A percentile compares a stretch with the other conserved stretches of the same genome.
These are phyloP conservation scores for Nectriaceae sp. DNA, from an alignment of 2,329 filamentous ascomycete species.

Conservation along the genomic window DNA sequence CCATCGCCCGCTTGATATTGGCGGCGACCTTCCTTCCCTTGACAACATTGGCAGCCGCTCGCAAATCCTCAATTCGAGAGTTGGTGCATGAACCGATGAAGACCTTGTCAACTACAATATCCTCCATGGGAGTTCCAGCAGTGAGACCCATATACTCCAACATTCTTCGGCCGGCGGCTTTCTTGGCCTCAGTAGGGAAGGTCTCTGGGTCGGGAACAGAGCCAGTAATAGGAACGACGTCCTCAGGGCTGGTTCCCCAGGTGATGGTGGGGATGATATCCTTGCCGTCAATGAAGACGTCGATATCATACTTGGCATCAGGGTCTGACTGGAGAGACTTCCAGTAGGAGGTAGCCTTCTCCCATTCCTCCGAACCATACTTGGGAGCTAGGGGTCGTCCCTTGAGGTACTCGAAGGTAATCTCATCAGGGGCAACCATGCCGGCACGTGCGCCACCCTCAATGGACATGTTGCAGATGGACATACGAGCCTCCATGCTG, in stretches of 20 bases:
- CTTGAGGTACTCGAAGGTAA: slow-evolving; percentile 93
- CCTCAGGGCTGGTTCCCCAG: slow-evolving; percentile 96
- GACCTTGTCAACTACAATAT: slow-evolving; percentile 91
- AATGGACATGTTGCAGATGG: slow-evolving; percentile 99
- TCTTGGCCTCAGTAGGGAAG: slow-evolving; percentile 78
- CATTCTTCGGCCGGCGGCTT: slow-evolving; percentile 75
- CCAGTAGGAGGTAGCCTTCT: slow-evolving; percentile 88
- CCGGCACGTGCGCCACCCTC: slow-evolving; percentile 93
- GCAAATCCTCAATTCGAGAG: slow-evolving; percentile 91
- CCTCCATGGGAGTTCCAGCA: slow-evolving; percentile 84
- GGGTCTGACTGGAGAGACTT: slow-evolving; percentile 79
- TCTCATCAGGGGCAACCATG: slow-evolving; percentile 95
- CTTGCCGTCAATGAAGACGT: slow-evolving; percentile 87
- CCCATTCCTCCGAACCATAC: slow-evolving; percentile 83
- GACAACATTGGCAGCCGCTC: slow-evolving; percentile 82
- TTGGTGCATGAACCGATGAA: slow-evolving; percentile 99
- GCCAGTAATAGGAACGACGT: slow-evolving; percentile 92
- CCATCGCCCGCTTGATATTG: slow-evolving; percentile 93
- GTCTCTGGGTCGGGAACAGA: slow-evolving; percentile 88
- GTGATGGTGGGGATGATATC: slow-evolving; percentile 93
- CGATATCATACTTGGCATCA: slow-evolving; percentile 86
- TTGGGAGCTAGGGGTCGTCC: slow-evolving; percentile 86
- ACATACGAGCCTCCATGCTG: slow-evolving; percentile 98
- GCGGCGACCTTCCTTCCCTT: slow-evolving; percentile 83
- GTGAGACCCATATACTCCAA: slow-evolving; percentile 96